Evolutionary conservation across 1,284 basidiomycete genomes (phyloP).

Genomic region (Meira miltonrushii): DNA sequence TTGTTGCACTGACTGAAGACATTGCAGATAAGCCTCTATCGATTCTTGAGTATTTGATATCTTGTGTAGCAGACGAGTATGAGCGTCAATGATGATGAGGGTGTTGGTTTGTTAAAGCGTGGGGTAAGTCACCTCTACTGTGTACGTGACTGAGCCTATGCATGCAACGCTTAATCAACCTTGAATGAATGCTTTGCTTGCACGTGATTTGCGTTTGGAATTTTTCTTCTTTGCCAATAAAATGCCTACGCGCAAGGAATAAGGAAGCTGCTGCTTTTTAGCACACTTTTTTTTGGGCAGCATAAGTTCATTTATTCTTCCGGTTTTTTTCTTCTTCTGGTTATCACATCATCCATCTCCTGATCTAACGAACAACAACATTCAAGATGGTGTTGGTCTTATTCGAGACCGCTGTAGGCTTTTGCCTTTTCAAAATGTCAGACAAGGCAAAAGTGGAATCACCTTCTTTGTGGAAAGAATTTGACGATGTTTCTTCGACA

Average conservation of each 20-base stretch:
- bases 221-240: not conserved
- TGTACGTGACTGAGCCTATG: no score
- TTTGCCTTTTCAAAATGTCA: constrained; percentile 94
- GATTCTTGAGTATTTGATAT: no score
- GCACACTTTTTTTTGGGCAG: not conserved
- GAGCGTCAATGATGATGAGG: no score
- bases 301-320: not conserved
- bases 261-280: not conserved
- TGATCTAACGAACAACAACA: not conserved
- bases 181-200: no score
- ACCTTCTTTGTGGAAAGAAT: constrained; percentile 82
- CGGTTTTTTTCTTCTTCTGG: not conserved
- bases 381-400: constrained; percentile 49
- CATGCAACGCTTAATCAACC: no score
- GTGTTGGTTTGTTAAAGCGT: no score
- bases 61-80: no score
- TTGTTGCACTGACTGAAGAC: no score
- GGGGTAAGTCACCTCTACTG: no score
- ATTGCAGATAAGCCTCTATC: no score
- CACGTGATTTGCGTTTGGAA: not conserved
- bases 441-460: constrained; percentile 82
- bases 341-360: not conserved
- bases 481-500: constrained; percentile 82
- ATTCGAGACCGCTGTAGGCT: constrained; percentile 60
- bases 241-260: not conserved